A percentile compares a stretch with the other conserved stretches of the same genome.
Conservation (phyloP, 768 basidiomycete genomes). For the Auricularia cornea region DNA sequence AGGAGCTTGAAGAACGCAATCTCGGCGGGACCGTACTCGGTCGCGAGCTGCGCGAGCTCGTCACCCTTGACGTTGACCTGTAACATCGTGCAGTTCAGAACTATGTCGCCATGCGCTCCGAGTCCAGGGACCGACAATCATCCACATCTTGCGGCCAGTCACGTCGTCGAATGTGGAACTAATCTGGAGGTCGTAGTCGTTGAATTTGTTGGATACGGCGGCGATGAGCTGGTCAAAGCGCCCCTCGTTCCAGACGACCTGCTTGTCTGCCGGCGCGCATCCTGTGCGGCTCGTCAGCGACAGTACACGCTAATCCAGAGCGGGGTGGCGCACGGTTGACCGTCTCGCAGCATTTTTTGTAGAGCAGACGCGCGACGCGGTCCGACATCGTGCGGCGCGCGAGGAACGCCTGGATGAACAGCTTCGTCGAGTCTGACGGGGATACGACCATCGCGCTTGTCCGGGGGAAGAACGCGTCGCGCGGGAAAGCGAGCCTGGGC, state of each 20-base stretch:
- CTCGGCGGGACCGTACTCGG: slow-evolving; percentile 69
- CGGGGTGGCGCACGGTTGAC: slow-evolving; percentile 48
- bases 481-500: too few relatives aligned
- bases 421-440: slow-evolving; percentile 9
- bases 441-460: background rate
- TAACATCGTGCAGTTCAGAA: background rate
- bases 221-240: slow-evolving; percentile 55
- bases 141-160: slow-evolving; percentile 52
- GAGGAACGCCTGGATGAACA: slow-evolving; percentile 73
- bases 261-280: background rate
- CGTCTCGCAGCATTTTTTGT: slow-evolving; percentile 56
- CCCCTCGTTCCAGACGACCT: slow-evolving; percentile 19
- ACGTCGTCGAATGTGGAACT: slow-evolving; percentile 53
- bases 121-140: background rate
- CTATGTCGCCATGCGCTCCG: too few relatives aligned
- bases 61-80: slow-evolving; percentile 79
- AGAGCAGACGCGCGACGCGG: slow-evolving; percentile 54
- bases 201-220: slow-evolving; percentile 51
- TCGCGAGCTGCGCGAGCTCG: slow-evolving; percentile 75
- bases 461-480: background rate
- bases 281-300: background rate
- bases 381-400: slow-evolving; percentile 63
- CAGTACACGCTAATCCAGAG: too few relatives aligned
- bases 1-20: slow-evolving; percentile 80
- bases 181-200: slow-evolving; percentile 68